phyloP scores from a whole-genome alignment of 1,139 yeast genomes.

The Geotrichum bryndzae region DNA sequence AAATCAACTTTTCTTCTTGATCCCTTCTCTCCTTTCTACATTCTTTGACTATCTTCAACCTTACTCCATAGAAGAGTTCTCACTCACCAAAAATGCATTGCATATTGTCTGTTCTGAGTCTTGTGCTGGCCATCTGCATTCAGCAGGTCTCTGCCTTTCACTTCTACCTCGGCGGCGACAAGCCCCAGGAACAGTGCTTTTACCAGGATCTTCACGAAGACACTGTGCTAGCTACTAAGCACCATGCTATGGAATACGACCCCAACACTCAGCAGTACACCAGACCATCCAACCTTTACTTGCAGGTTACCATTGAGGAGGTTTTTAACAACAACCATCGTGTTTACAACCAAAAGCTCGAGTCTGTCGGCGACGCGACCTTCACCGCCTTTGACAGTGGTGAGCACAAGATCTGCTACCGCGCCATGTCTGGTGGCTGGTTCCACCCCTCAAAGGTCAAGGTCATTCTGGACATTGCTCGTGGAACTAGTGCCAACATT shows the following conservation, averaged over 20 bases:
- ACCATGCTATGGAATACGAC: slow-evolving; percentile 53
- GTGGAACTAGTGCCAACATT: slow-evolving; percentile 48
- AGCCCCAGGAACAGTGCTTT: slow-evolving; percentile 50
- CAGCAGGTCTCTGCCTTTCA: slow-evolving; percentile 37
- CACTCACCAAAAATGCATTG: slow-evolving; percentile 2
- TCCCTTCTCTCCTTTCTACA: background rate
- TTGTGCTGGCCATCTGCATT: slow-evolving; percentile 8
- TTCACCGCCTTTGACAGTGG: slow-evolving; percentile 67
- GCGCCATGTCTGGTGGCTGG: slow-evolving; percentile 60
- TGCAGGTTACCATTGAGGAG: slow-evolving; percentile 54
- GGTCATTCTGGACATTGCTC: slow-evolving; percentile 44
- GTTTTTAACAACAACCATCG: slow-evolving; percentile 62
- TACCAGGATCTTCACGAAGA: slow-evolving; percentile 57
- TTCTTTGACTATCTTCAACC: background rate
- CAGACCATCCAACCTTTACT: slow-evolving; percentile 42
- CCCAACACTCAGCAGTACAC: slow-evolving; percentile 42
- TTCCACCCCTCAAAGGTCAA: slow-evolving; percentile 45
- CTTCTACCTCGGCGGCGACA: slow-evolving; percentile 54
- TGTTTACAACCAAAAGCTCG: slow-evolving; percentile 58
- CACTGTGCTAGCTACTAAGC: slow-evolving; percentile 51
- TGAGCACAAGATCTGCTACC: slow-evolving; percentile 65
- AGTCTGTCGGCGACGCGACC: slow-evolving; percentile 57
- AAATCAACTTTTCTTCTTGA: background rate
- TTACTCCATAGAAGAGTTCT: background rate
- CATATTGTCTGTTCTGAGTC: slow-evolving; percentile 6